Conservation (phyloP, 352 stramenopile species). For the Phytophthora melonis region DNA sequence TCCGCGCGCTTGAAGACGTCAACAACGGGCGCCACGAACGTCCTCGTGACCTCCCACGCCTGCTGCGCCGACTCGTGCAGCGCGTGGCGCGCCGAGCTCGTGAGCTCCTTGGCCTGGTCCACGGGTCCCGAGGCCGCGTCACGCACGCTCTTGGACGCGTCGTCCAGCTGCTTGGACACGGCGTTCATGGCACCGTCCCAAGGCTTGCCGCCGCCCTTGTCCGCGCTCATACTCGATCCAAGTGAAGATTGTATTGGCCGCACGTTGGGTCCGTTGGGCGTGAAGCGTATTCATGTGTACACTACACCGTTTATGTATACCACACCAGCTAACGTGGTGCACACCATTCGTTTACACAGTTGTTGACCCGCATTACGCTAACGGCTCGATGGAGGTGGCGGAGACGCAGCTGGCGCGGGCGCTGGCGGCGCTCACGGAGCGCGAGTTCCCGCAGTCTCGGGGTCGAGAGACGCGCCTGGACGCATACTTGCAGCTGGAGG, state of each 20-base stretch:
- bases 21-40: slow-evolving; percentile 55
- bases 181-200: slow-evolving; percentile 58
- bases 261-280: slow-evolving; percentile 1
- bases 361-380: neutral
- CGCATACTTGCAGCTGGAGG: slow-evolving; percentile 63
- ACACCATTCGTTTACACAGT: slow-evolving; percentile 5
- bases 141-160: slow-evolving; percentile 58
- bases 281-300: neutral
- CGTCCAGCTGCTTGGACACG: slow-evolving; percentile 61
- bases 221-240: slow-evolving; percentile 34
- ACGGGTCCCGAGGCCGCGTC: slow-evolving; percentile 46
- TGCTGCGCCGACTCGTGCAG: slow-evolving; percentile 49
- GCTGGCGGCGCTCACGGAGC: slow-evolving; percentile 45
- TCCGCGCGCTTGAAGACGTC: slow-evolving; percentile 75
- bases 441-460: slow-evolving; percentile 45
- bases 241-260: slow-evolving; percentile 6
- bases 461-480: slow-evolving; percentile 55
- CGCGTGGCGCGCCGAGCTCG: slow-evolving; percentile 60
- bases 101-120: slow-evolving; percentile 72
- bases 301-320: neutral
- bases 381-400: slow-evolving; percentile 31
- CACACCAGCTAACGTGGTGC: neutral
- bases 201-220: slow-evolving; percentile 69
- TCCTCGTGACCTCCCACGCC: slow-evolving; percentile 50
- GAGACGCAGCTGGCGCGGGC: slow-evolving; percentile 45